These are phyloP conservation scores for Isoetes taiwanensis DNA, from an alignment of 75 land plant species.

Conservation along the genomic window DNA sequence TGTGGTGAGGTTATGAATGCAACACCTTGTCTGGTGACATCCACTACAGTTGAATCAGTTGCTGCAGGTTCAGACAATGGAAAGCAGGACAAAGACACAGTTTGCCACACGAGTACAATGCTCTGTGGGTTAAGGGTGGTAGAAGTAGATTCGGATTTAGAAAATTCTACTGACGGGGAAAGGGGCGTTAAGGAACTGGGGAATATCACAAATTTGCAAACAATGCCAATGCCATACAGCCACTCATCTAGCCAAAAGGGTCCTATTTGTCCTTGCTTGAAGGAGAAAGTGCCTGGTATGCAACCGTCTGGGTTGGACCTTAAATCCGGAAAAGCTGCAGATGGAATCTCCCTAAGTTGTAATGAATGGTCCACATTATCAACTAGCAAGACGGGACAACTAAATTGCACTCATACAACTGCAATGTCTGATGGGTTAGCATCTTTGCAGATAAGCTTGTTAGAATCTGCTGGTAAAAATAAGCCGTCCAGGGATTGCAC, in stretches of 20 bases:
- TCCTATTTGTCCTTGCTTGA: neutral
- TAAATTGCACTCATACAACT: too few relatives aligned
- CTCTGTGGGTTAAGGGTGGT: slow-evolving; percentile 2
- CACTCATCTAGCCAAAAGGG: neutral
- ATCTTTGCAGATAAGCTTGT: slow-evolving; percentile 14
- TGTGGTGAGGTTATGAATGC: neutral
- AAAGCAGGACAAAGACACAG: neutral
- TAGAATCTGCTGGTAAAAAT: slow-evolving; percentile 12
- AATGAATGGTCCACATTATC: slow-evolving; percentile 7
- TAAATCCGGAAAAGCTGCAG: neutral
- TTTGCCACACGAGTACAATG: neutral
- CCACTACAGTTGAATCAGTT: neutral
- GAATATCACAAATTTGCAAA: too few relatives aligned
- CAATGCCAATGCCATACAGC: too few relatives aligned
- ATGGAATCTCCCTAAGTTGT: neutral
- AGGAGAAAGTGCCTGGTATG: slow-evolving; percentile 2
- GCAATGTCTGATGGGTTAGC: slow-evolving; percentile 18
- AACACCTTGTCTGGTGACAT: slow-evolving; percentile 6
- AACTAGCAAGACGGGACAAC: too few relatives aligned
- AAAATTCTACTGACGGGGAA: too few relatives aligned
- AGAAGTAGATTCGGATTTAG: slow-evolving; percentile 1
- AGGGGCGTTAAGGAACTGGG: too few relatives aligned
- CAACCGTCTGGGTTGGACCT: slow-evolving; percentile 7
- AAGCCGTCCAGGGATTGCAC: slow-evolving; percentile 12
- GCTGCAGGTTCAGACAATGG: too few relatives aligned